Evolutionary conservation across 352 stramenopile genomes (phyloP).

Genomic region (Hyaloperonospora brassicae): DNA sequence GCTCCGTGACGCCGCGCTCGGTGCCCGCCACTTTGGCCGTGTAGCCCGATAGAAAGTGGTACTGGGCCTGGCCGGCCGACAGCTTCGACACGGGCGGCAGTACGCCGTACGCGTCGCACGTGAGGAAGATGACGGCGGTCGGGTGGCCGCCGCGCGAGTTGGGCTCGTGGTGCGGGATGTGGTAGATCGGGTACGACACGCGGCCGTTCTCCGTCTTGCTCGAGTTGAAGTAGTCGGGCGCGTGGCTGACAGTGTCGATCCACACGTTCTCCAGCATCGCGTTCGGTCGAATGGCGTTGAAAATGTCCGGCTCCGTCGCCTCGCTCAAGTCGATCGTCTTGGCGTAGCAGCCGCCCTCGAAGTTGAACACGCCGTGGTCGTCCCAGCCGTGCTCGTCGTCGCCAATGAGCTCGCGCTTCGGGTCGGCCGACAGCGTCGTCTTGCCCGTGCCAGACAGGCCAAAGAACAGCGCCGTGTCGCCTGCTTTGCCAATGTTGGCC

Average conservation of each 20-base stretch:
- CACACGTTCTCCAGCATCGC: conserved; percentile 96
- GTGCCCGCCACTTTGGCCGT: conserved; percentile 98
- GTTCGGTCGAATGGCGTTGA: conserved; percentile 92
- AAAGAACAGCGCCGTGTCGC: conserved; percentile 97
- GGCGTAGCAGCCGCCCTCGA: conserved; percentile 98
- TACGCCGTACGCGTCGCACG: conserved; percentile 96
- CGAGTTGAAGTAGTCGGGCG: conserved; percentile 93
- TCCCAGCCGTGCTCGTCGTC: conserved; percentile 96
- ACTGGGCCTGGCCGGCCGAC: conserved; percentile 91
- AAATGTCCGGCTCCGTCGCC: conserved; percentile 97
- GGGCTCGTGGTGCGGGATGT: conserved; percentile 93
- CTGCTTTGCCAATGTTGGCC: conserved; percentile 94
- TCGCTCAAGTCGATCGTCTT: conserved; percentile 96
- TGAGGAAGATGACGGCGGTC: conserved; percentile 96
- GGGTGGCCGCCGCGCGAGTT: conserved; percentile 88
- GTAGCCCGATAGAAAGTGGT: conserved; percentile 98
- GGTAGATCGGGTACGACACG: conserved; percentile 97
- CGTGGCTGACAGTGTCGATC: conserved; percentile 55
- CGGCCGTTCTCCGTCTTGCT: conserved; percentile 97
- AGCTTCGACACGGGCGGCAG: conserved; percentile 95
- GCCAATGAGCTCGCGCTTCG: conserved; percentile 69
- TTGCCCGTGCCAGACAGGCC: conserved; percentile 89
- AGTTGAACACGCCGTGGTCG: conserved; percentile 97
- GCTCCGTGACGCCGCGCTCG: conserved; percentile 94
- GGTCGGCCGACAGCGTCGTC: conserved; percentile 89